Percentiles rank a stretch among this genome's conserved stretches.
phyloP scores from a whole-genome alignment of 1,139 yeast genomes.

The Kazachstania sp. region DNA sequence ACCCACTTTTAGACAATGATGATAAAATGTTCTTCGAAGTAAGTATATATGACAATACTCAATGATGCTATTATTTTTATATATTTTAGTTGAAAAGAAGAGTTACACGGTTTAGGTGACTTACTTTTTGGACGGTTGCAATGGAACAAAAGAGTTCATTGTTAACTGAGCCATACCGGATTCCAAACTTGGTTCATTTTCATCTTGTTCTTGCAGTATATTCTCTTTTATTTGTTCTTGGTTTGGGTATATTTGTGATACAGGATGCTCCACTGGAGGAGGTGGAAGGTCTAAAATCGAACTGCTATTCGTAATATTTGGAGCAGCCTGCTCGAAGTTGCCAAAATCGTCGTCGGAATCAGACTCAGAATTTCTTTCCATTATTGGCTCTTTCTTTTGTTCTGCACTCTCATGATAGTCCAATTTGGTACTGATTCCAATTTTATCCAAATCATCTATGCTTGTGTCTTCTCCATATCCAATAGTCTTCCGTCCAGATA shows the following conservation, averaged over 20 bases:
- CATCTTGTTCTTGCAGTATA: too few relatives aligned
- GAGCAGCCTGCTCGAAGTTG: slow-evolving; percentile 9
- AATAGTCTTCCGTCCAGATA: neutral
- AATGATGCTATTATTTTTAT: neutral
- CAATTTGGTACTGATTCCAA: neutral
- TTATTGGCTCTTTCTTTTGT: neutral
- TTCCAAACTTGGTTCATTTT: too few relatives aligned
- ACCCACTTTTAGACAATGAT: too few relatives aligned
- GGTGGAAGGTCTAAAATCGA: neutral
- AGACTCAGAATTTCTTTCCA: neutral
- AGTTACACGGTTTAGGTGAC: neutral
- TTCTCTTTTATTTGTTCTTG: too few relatives aligned
- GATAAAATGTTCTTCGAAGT: too few relatives aligned
- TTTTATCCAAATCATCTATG: neutral
- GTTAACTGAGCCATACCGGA: slow-evolving; percentile 1
- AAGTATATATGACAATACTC: too few relatives aligned
- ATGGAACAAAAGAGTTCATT: slow-evolving; percentile 21
- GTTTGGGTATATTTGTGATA: too few relatives aligned
- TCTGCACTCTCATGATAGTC: too few relatives aligned
- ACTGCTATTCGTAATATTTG: neutral
- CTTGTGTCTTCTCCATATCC: neutral
- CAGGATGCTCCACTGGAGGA: neutral
- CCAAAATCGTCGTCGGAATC: slow-evolving; percentile 13
- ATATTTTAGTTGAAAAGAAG: neutral
- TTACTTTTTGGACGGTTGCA: slow-evolving; percentile 21